Evolutionary conservation across 2,329 filamentous ascomycete species (phyloP), one percentile per base, ranked within the genome.

Genomic region (Zasmidium citrigriseum): DNA sequence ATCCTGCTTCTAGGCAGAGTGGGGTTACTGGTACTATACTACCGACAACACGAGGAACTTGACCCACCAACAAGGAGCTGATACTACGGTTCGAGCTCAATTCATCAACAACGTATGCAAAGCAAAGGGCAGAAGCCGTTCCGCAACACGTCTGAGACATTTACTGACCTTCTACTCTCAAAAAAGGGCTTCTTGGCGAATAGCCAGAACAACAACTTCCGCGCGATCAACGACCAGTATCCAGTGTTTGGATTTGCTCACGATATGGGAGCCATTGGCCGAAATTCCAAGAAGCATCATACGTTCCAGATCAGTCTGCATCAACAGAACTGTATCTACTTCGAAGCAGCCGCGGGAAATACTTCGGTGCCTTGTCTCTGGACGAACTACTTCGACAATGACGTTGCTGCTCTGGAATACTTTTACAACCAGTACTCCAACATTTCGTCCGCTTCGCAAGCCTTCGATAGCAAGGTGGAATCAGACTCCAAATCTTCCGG

Each of bases 191-290:
- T 41, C 73, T 20, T 47, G 10, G 45, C 69, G 27, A 77, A 82
- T 55, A 70, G 72, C 0, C 67, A 73, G 22, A 79, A 84, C 60
- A 74, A 70, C 16, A 74, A 77, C 29, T 84, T 77, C 60, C 75
- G 82, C 41, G 74, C 77, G 0, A 80, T 83, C 62, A 77, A 75
- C 18, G 64, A 75, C 12, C 61, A 73, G 21, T 84, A 78, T 73
- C 82, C 80, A 1, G 80, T 83, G 0, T 83, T 83, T 65, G 82
- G 72, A 7, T 83, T 82, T 63, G 74, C 82, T 14, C 70, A 77
- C n/a, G 73, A 83, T 55, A 67, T 84, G 38, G 81, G 81, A 3
- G 68, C 68, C 4, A 76, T 85, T 0, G 69, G 68, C 2, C 69
- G 73, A 0, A 61, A 69, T 11, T 54, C 73, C 2, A 70, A 70